Percentiles rank a stretch among this genome's conserved stretches.
Conservation (phyloP, 2,329 filamentous ascomycete species). For the Ceratocystis variospora region DNA sequence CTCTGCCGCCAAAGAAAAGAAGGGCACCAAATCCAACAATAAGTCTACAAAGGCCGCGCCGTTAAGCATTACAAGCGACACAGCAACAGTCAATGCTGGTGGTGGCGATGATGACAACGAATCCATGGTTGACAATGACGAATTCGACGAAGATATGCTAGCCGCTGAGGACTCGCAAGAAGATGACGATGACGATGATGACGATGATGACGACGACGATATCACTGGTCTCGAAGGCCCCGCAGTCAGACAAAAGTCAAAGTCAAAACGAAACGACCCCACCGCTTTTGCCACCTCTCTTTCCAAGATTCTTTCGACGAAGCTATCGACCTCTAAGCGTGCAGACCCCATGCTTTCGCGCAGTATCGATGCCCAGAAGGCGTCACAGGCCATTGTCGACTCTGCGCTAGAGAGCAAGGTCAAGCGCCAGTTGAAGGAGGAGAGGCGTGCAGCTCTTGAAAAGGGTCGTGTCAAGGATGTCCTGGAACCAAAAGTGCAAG, state of each 20-base stretch:
- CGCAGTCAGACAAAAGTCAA: conserved; percentile 27
- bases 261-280: conserved; percentile 83
- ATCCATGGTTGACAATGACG: conserved; percentile 26
- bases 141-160: conserved; percentile 23
- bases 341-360: conserved; percentile 84
- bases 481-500: conserved; percentile 29
- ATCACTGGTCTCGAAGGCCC: conserved; percentile 29
- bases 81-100: conserved; percentile 19
- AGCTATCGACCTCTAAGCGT: conserved; percentile 68
- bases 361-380: conserved; percentile 58
- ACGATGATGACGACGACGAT: conserved; percentile 29
- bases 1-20: conserved; percentile 23
- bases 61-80: conserved; percentile 22
- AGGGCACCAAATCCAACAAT: conserved; percentile 14
- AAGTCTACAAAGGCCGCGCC: conserved; percentile 21
- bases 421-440: conserved; percentile 60
- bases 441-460: conserved; percentile 66
- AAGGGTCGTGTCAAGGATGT: conserved; percentile 84
- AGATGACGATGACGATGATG: conserved; percentile 21
- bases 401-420: conserved; percentile 71
- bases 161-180: conserved; percentile 24
- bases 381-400: conserved; percentile 59
- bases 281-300: conserved; percentile 83
- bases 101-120: conserved; percentile 21
- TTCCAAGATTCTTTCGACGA: conserved; percentile 80